Evolutionary conservation across 1,139 yeast genomes (phyloP).

Genomic region (Magnusiomyces ingens): DNA sequence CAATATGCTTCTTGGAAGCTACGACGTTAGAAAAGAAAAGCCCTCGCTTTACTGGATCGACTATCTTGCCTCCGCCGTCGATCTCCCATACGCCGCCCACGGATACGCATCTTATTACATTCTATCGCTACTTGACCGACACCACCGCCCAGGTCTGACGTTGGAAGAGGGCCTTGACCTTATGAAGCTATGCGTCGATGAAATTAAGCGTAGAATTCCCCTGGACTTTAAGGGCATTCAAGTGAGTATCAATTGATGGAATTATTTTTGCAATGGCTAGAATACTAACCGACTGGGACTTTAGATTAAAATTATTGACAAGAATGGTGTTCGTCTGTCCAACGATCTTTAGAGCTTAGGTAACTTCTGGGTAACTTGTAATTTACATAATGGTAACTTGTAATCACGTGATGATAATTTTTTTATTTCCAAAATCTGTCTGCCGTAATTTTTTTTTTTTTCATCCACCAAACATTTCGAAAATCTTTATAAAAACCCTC

Average conservation of each 20-base stretch:
- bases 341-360: constrained; percentile 9
- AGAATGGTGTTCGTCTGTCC: constrained; percentile 16
- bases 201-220: constrained; percentile 84
- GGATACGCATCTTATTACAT: constrained; percentile 96
- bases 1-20: constrained; percentile 81
- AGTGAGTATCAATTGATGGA: constrained; percentile 23
- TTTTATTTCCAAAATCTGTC: neutral
- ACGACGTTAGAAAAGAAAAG: constrained; percentile 51
- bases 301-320: constrained; percentile 10
- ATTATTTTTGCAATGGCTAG: neutral
- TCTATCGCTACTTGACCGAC: constrained; percentile 83
- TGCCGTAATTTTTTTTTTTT: neutral
- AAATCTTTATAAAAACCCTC: neutral
- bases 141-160: constrained; percentile 72
- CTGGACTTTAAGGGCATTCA: constrained; percentile 88
- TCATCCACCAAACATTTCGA: neutral
- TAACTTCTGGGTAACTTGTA: neutral
- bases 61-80: constrained; percentile 86
- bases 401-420: constrained; percentile 10
- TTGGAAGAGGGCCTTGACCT: constrained; percentile 74
- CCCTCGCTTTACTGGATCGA: constrained; percentile 88
- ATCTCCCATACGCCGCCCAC: constrained; percentile 91
- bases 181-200: constrained; percentile 66
- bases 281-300: neutral
- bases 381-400: neutral